Conservation (phyloP, 768 basidiomycete species). For the Arthromyces matolae region DNA sequence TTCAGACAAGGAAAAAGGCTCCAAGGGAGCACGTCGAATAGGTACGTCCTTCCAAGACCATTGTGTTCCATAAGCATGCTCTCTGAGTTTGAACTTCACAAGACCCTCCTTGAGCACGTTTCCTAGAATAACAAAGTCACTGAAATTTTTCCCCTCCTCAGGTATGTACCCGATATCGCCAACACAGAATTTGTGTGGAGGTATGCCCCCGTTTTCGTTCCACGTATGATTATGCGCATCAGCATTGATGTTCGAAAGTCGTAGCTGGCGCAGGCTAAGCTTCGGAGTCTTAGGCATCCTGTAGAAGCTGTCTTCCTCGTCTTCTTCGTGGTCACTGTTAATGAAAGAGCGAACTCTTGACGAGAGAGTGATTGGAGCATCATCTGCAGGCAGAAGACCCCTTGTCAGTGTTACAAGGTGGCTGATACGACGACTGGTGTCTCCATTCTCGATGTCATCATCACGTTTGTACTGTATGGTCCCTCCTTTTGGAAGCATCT, state of each 20-base stretch:
- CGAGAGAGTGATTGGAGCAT: conserved; percentile 26
- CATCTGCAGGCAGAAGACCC: conserved; percentile 35
- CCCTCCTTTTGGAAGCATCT: conserved; percentile 44
- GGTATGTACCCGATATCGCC: conserved; percentile 47
- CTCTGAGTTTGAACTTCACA: conserved; percentile 19
- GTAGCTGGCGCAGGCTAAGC: conserved; percentile 34
- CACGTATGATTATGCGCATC: conserved; percentile 36
- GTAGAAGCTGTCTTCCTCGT: conserved; percentile 26
- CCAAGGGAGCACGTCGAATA: conserved; percentile 25
- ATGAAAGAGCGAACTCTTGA: conserved; percentile 30
- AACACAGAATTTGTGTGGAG: conserved; percentile 35
- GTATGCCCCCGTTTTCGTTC: conserved; percentile 35
- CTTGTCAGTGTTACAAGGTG: conserved; percentile 38
- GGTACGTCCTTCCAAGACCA: conserved; percentile 37
- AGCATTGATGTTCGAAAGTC: conserved; percentile 33
- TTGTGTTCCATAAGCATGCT: conserved; percentile 26
- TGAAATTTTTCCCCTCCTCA: conserved; percentile 27
- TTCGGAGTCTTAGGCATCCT: conserved; percentile 14
- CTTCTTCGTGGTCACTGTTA: conserved; percentile 8
- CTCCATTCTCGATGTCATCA: conserved; percentile 21
- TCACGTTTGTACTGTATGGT: conserved; percentile 24
- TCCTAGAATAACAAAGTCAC: conserved; percentile 33
- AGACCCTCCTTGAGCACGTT: conserved; percentile 34
- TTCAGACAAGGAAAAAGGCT: conserved; percentile 31
- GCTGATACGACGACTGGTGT: conserved; percentile 29